These are phyloP conservation scores for Begonia fuchsioides DNA, from an alignment of 306 rosid species.

Conservation along the genomic window DNA sequence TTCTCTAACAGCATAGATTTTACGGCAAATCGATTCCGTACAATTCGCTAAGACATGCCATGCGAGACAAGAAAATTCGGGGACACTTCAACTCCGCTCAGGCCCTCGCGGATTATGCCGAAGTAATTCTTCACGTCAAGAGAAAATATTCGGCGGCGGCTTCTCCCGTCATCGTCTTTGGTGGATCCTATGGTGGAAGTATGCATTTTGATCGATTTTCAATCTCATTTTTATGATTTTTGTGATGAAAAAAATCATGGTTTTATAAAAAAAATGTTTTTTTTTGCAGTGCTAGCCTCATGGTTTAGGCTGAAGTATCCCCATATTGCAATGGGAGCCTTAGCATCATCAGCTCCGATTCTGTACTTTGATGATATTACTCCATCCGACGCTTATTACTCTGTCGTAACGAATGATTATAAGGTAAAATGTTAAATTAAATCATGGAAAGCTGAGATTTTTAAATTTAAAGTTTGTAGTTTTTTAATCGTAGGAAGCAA, in stretches of 20 bases:
- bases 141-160: constrained; percentile 11
- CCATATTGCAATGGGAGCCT: constrained; percentile 37
- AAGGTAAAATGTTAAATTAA: constrained; percentile 8
- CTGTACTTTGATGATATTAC: constrained; percentile 31
- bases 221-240: too few species aligned
- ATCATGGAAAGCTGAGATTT: not conserved
- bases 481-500: constrained; percentile 27
- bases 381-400: constrained; percentile 29
- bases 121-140: constrained; percentile 30
- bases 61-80: constrained; percentile 19
- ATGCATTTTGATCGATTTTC: not conserved
- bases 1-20: constrained; percentile 16
- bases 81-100: constrained; percentile 44
- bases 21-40: constrained; percentile 44
- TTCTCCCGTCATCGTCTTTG: constrained; percentile 37
- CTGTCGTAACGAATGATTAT: constrained; percentile 26
- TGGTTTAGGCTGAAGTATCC: constrained; percentile 59
- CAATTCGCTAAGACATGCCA: constrained; percentile 19
- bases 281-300: constrained; percentile 38
- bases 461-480: not conserved
- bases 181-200: constrained; percentile 66
- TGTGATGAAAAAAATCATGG: not conserved
- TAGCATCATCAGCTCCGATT: constrained; percentile 54
- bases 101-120: constrained; percentile 50
- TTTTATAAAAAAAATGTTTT: not conserved